Base-by-base conservation (phyloP, 768 basidiomycete genomes). In the Leccinum aurantiacum region DNA sequence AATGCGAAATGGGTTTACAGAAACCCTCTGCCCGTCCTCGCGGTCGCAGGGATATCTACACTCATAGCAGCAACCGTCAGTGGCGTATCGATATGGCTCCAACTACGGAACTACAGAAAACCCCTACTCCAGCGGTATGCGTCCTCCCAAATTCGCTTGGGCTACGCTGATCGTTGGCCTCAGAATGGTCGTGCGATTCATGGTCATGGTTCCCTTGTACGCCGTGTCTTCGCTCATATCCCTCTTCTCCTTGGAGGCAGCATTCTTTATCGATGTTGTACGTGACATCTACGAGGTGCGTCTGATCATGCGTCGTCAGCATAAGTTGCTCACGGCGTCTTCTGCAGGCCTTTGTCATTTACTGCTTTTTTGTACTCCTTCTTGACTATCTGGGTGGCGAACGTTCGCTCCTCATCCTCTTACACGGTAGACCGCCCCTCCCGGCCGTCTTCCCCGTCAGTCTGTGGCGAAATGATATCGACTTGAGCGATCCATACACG, bases 201-300 rank as follows among this genome's bases (percentile, higher is more conserved):
- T 98, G 91, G 63, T 98, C 66, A 98, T 98, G 95, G 92, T 92
- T 6, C 96, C 96, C 0, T 78, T 98, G 29, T 98, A 99, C 72
- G 93, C 87, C 1, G 79, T 98, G 29, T 83, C 97, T 0, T 95
- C 93, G 4, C 79, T 98, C 65, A 93, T 98, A 62, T 93, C 96
- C 0, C 79, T 99, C 44, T 93, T 95, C 77, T 97, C 95, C 0
- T 78, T 98, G 57, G 90, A 96, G 70, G 93, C 91, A 2, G 97
- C 97, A 0, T 98, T 98, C 78, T 88, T 97, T 62, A 95, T 99
- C 61, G 97, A 99, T 71, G 93, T 85, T 15, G 80, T 98, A 61
- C 84, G 97, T 47, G 97, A 98, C 73, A 84, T 99, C 15, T 99
- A 99, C 73, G 97, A 99, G 83, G 95, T 93, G 60, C 60, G 84